Conservation (phyloP, 2,329 filamentous ascomycete species). For the Aspergillus sergii region DNA sequence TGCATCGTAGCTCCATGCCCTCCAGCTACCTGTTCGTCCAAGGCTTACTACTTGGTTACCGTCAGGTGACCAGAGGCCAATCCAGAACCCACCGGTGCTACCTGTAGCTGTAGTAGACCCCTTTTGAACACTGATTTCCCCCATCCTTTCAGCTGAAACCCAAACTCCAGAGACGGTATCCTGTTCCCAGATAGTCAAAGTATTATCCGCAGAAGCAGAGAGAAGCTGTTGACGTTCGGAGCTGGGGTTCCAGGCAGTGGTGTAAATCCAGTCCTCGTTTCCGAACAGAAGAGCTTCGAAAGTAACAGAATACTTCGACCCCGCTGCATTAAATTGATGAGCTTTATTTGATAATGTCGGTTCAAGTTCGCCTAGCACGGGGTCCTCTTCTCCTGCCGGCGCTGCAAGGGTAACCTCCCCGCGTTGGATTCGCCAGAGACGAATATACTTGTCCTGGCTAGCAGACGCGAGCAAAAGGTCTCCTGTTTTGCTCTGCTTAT, state of each 20-base stretch:
- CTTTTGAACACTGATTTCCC: slow-evolving; percentile 92
- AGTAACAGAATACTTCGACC: slow-evolving; percentile 73
- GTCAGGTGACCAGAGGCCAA: slow-evolving; percentile 84
- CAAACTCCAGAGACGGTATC: slow-evolving; percentile 85
- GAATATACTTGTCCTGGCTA: slow-evolving; percentile 96
- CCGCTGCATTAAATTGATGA: slow-evolving; percentile 68
- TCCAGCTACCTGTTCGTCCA: slow-evolving; percentile 90
- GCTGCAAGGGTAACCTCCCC: slow-evolving; percentile 66
- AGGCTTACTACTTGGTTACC: slow-evolving; percentile 77
- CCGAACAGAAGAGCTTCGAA: slow-evolving; percentile 93
- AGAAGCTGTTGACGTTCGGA: slow-evolving; percentile 69
- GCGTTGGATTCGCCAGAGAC: slow-evolving; percentile 82
- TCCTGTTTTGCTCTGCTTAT: slow-evolving; percentile 55
- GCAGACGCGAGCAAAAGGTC: slow-evolving; percentile 87
- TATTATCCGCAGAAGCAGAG: slow-evolving; percentile 93
- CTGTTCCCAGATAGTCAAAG: slow-evolving; percentile 87
- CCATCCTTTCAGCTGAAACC: slow-evolving; percentile 81
- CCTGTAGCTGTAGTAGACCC: slow-evolving; percentile 95
- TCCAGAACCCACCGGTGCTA: slow-evolving; percentile 95
- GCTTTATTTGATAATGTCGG: slow-evolving; percentile 87
- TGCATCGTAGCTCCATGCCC: slow-evolving; percentile 72
- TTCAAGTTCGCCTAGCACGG: slow-evolving; percentile 49
- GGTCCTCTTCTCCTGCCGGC: slow-evolving; percentile 36
- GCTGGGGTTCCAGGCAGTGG: slow-evolving; percentile 70
- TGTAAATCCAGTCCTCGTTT: slow-evolving; percentile 99